Base-by-base conservation (phyloP, 2,329 filamentous ascomycete genomes). In the Sarocladiaceae sp. region DNA sequence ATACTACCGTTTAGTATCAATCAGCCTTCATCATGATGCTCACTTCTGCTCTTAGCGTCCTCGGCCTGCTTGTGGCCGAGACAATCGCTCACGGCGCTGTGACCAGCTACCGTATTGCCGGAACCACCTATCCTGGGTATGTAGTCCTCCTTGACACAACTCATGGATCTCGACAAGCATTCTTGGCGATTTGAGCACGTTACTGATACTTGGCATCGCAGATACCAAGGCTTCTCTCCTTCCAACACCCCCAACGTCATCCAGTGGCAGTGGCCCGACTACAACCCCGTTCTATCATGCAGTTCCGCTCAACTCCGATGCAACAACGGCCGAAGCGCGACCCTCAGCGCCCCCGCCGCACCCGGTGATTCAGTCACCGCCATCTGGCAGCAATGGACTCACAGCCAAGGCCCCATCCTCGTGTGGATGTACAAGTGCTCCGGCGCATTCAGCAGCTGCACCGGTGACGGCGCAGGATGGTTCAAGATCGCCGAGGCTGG, bases 401-500 rank as follows among this genome's bases (percentile, higher is more conserved):
- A 82, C 60, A 65, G 71, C 52, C 78, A 82, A 59, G 79, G 79
- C 1, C 79, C 79, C 15, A 76, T 83, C 36, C 78, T 82, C 71
- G 79, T 83, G 2, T 82, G 74, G 74, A 62, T 78, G 56, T 58
- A 58, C 53, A 74, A 77, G 55, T 82, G 78, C 63, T 62, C 73
- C 3, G 68, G 70, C 31, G 71, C 68, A 48, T 79, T 79, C 62
- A 64, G 63, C 12, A 63, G 69, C 31, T 81, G 77, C 60, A 72
- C 78, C 54, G 79, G 79, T 33, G 74, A 73, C 47, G 71, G 73
- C 26, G 71, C 74, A 58, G 69, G 70, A 51, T 83, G 79, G 79
- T 83, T 82, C 73, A 82, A 82, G 70, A 79, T 82, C 56, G 76
- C 79, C 58, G 71, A 82, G 60, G 70, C 71, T 62, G 78, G 77